A percentile compares a stretch with the other conserved stretches of the same genome.
Conservation (phyloP, 139 green algal genomes). For the Ettlia oleoabundans region DNA sequence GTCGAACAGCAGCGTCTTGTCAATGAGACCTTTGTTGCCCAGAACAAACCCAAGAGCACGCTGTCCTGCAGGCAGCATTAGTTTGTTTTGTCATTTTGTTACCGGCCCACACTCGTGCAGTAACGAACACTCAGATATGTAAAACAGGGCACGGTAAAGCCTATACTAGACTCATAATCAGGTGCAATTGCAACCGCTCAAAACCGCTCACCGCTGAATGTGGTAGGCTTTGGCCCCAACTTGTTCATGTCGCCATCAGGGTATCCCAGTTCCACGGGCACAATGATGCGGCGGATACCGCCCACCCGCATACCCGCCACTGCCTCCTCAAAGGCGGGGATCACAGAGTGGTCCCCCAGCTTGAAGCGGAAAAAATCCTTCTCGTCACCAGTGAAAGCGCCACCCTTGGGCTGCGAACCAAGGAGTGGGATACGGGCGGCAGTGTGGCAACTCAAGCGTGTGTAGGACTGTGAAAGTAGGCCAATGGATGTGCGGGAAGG, state of each 20-base stretch:
- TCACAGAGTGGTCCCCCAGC: constrained; percentile 66
- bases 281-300: constrained; percentile 81
- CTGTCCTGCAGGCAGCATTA: constrained; percentile 65
- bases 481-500: too few relatives aligned
- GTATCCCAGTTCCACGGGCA: constrained; percentile 86
- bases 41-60: constrained; percentile 92
- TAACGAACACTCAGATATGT: too few relatives aligned
- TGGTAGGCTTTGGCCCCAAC: constrained; percentile 63
- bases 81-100: too few relatives aligned
- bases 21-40: constrained; percentile 86
- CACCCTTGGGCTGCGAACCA: constrained; percentile 80
- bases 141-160: too few relatives aligned
- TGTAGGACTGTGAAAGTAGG: background rate
- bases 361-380: constrained; percentile 75
- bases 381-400: constrained; percentile 70
- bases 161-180: too few relatives aligned
- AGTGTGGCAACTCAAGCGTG: too few relatives aligned
- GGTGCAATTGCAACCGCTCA: too few relatives aligned
- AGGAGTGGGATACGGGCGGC: background rate
- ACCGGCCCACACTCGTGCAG: too few relatives aligned
- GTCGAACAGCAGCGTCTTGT: constrained; percentile 91
- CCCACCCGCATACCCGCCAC: constrained; percentile 77
- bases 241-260: constrained; percentile 71
- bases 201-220: constrained; percentile 53
- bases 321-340: constrained; percentile 83